Percentiles rank a stretch among this genome's conserved stretches.
Evolutionary conservation across 352 stramenopile species (phyloP).

Genomic region (Phytophthora pinifolia): DNA sequence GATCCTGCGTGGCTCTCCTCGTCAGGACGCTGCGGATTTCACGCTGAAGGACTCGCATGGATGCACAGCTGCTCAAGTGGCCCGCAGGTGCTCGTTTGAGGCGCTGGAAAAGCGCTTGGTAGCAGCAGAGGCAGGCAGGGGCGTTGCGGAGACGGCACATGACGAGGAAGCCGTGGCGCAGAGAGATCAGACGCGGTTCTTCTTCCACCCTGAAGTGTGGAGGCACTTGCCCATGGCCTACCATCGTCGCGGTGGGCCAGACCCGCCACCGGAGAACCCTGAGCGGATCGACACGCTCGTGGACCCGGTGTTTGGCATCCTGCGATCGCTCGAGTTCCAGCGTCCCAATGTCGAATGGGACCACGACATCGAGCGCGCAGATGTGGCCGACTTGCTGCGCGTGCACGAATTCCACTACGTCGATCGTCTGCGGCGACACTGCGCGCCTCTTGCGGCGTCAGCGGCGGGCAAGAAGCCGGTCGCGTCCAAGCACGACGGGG

Average conservation of each 20-base stretch:
- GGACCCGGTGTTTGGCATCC: constrained; percentile 64
- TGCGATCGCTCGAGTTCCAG: constrained; percentile 74
- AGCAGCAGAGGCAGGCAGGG: constrained; percentile 14
- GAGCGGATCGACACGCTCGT: constrained; percentile 89
- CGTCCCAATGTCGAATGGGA: constrained; percentile 58
- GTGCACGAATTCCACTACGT: constrained; percentile 92
- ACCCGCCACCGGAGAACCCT: constrained; percentile 90
- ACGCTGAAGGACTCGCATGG: constrained; percentile 47
- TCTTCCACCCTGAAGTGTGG: constrained; percentile 76
- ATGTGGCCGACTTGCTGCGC: constrained; percentile 88
- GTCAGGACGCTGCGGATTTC: constrained; percentile 23
- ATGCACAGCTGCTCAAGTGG: constrained; percentile 51
- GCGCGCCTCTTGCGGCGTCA: constrained; percentile 34
- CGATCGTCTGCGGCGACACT: constrained; percentile 56
- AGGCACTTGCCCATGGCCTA: constrained; percentile 76
- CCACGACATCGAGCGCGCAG: constrained; percentile 59
- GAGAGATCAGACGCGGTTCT: constrained; percentile 54
- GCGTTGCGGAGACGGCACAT: neutral
- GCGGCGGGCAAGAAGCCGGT: constrained; percentile 18
- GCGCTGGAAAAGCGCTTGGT: constrained; percentile 33
- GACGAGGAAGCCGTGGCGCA: constrained; percentile 1
- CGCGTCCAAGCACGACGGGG: constrained; percentile 14
- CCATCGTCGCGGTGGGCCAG: constrained; percentile 55
- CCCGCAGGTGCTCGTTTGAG: constrained; percentile 40
- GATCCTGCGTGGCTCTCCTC: constrained; percentile 44